Evolutionary conservation across 208 protist genomes (phyloP).

Genomic region (Leishmania braziliensis): DNA sequence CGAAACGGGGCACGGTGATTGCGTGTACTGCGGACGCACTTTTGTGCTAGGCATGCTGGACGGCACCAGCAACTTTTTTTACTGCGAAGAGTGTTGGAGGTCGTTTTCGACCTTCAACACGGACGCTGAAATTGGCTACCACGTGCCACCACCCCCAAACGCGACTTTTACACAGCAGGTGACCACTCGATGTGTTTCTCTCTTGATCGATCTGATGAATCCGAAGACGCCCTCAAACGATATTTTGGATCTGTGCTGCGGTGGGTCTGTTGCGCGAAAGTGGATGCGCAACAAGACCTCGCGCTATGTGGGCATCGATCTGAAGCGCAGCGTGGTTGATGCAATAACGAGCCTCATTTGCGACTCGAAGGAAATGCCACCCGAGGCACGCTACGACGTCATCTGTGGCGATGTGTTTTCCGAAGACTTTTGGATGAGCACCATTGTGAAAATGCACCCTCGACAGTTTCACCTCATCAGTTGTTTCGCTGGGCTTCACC

Average conservation of each 20-base stretch:
- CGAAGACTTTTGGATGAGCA: slow-evolving; percentile 72
- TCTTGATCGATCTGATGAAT: slow-evolving; percentile 80
- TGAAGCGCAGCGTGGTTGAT: slow-evolving; percentile 66
- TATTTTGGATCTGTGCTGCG: slow-evolving; percentile 87
- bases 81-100: slow-evolving; percentile 84
- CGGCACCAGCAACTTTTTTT: slow-evolving; percentile 63
- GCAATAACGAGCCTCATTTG: slow-evolving; percentile 40
- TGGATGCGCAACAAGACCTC: slow-evolving; percentile 85
- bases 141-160: slow-evolving; percentile 74
- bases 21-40: slow-evolving; percentile 69
- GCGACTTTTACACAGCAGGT: slow-evolving; percentile 77
- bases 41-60: slow-evolving; percentile 71
- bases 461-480: slow-evolving; percentile 83
- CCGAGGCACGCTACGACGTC: slow-evolving; percentile 57
- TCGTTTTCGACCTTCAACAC: slow-evolving; percentile 66
- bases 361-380: slow-evolving; percentile 42
- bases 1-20: slow-evolving; percentile 84
- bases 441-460: slow-evolving; percentile 76
- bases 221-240: slow-evolving; percentile 76
- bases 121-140: slow-evolving; percentile 70
- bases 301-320: slow-evolving; percentile 80
- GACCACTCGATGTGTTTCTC: slow-evolving; percentile 67
- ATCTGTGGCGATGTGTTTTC: slow-evolving; percentile 85
- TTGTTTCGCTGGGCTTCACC: slow-evolving; percentile 77
- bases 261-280: slow-evolving; percentile 73